Conservation (phyloP, 73 alveolate species). For the Blepharisma japonicum region DNA sequence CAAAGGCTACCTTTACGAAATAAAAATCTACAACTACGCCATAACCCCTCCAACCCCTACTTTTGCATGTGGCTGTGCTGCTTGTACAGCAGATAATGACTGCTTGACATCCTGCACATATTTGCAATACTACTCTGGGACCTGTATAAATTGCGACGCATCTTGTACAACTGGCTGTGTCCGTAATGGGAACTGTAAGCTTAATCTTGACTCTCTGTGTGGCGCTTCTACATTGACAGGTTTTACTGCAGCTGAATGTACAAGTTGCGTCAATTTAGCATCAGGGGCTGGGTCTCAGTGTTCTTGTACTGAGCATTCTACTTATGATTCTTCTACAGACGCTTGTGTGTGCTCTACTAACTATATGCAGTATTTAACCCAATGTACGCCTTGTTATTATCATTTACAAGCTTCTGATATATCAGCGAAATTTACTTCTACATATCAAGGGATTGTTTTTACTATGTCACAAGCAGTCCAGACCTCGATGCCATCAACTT, state of each 20-base stretch:
- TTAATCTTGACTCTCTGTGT: neutral
- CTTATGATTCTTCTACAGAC: neutral
- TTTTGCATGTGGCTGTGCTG: slow-evolving; percentile 16
- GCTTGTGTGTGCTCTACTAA: neutral
- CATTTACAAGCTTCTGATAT: slow-evolving; percentile 8
- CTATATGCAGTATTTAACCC: neutral
- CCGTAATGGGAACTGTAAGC: neutral
- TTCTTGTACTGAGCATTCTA: neutral
- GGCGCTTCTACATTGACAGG: neutral
- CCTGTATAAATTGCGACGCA: slow-evolving; percentile 10
- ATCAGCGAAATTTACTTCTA: neutral
- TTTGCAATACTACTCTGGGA: neutral
- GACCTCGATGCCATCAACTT: neutral
- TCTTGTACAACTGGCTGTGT: slow-evolving; percentile 22
- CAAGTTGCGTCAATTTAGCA: neutral
- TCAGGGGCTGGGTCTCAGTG: slow-evolving; percentile 15
- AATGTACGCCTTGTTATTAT: slow-evolving; percentile 17
- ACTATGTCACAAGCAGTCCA: neutral
- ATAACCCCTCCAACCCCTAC: neutral
- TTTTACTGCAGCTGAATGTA: slow-evolving; percentile 3
- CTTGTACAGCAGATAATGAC: neutral
- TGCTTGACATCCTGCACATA: neutral
- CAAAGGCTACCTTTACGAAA: neutral
- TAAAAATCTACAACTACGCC: neutral
- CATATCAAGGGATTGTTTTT: neutral